A percentile compares a stretch with the other conserved stretches of the same genome.
Evolutionary conservation across 805 yeast genomes (phyloP).

Genomic region (Kodamaea leandrae): DNA sequence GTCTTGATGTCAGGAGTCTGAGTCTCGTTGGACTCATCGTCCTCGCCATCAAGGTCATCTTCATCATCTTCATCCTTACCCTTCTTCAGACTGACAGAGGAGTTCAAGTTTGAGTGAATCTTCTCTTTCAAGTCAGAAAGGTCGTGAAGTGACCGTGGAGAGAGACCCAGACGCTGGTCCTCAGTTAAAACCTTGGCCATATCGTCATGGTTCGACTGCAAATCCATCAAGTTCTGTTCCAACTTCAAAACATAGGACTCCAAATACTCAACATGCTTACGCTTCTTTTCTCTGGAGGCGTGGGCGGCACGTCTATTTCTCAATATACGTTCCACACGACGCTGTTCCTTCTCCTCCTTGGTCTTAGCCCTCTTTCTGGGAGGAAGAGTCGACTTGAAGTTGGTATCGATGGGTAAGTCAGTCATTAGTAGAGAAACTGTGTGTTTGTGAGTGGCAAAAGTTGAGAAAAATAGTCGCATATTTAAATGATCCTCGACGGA

Average conservation of each 20-base stretch:
- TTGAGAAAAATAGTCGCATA: constrained; percentile 1
- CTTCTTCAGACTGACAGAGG: constrained; percentile 9
- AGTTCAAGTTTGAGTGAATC: constrained; percentile 25
- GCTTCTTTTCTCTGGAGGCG: constrained; percentile 94
- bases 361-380: constrained; percentile 97
- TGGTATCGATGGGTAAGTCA: constrained; percentile 14
- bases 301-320: constrained; percentile 97
- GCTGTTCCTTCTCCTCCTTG: constrained; percentile 93
- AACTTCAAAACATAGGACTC: constrained; percentile 56
- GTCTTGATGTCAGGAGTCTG: background rate
- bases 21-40: constrained; percentile 2
- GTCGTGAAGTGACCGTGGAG: constrained; percentile 16
- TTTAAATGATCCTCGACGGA: constrained; percentile 2
- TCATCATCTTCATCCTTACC: constrained; percentile 14
- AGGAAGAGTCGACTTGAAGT: constrained; percentile 57
- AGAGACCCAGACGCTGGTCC: constrained; percentile 10
- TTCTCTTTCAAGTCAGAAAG: constrained; percentile 24
- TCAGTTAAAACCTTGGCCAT: constrained; percentile 14
- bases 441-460: constrained; percentile 1
- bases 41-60: constrained; percentile 12
- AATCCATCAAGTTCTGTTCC: constrained; percentile 32
- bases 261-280: constrained; percentile 83
- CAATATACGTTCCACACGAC: constrained; percentile 87
- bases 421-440: constrained; percentile 6
- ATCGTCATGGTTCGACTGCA: constrained; percentile 25